Conservation (phyloP, 2,329 filamentous ascomycete species). For the Ceratocystis destructans region DNA sequence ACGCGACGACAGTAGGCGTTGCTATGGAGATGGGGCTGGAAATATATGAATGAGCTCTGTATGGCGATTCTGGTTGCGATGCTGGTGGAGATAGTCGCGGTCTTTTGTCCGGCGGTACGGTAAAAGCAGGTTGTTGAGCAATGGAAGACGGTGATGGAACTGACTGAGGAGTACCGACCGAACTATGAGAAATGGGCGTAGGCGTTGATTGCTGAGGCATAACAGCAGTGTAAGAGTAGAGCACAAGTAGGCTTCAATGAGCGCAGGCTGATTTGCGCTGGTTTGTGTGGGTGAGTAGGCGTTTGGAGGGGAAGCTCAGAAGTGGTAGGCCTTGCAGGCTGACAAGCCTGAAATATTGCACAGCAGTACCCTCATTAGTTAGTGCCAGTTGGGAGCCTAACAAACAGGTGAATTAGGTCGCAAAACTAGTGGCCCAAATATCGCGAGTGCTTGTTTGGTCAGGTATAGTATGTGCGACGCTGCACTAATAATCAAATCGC, state of each 20-base stretch:
- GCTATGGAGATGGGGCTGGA: constrained; percentile 33
- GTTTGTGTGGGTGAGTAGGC: background rate
- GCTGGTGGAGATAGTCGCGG: constrained; percentile 54
- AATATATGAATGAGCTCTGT: constrained; percentile 36
- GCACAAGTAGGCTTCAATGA: background rate
- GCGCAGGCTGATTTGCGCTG: background rate
- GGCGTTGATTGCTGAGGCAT: constrained; percentile 12
- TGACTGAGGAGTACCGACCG: constrained; percentile 32
- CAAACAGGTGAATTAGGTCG: background rate
- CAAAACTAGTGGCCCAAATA: background rate
- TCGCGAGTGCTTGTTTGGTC: background rate
- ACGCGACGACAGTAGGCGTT: constrained; percentile 27
- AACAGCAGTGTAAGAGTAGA: background rate
- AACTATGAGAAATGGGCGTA: background rate
- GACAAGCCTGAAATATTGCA: constrained; percentile 36
- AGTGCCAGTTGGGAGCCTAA: constrained; percentile 23
- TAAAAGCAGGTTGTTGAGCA: constrained; percentile 38
- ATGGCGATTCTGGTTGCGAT: constrained; percentile 54
- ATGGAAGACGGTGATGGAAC: constrained; percentile 52
- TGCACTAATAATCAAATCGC: constrained; percentile 6
- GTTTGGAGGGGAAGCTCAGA: constrained; percentile 12
- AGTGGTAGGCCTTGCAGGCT: constrained; percentile 30
- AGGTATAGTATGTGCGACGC: background rate
- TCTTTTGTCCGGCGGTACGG: constrained; percentile 58
- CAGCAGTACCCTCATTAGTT: constrained; percentile 36